Percentiles rank a stretch among this genome's conserved stretches.
phyloP scores from a whole-genome alignment of 495 filamentous ascomycete genomes.

The Penicillium tannophilum region DNA sequence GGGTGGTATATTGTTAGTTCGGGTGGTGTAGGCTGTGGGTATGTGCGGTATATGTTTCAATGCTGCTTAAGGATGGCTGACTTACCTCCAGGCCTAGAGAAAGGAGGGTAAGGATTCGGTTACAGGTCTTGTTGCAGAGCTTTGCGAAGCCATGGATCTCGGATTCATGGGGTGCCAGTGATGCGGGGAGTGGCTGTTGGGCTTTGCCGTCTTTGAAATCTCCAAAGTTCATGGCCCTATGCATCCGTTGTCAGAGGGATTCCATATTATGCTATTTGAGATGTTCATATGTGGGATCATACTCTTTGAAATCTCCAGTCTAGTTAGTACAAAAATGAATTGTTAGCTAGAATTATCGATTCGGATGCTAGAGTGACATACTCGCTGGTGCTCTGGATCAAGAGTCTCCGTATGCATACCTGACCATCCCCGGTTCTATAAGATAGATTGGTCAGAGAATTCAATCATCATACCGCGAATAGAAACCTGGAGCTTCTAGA shows the following conservation, averaged over 20 bases:
- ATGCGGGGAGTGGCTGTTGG: conserved; percentile 75
- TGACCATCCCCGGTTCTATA: conserved; percentile 82
- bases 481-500: not conserved
- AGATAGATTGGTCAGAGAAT: conserved; percentile 9
- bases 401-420: conserved; percentile 86
- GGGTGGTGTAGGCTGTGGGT: conserved; percentile 12
- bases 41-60: not conserved
- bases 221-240: conserved; percentile 89
- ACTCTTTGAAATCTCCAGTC: conserved; percentile 96
- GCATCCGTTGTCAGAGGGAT: conserved; percentile 6
- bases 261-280: not conserved
- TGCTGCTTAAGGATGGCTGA: not conserved
- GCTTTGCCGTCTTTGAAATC: conserved; percentile 71
- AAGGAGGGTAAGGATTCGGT: conserved; percentile 70
- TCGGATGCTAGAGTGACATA: conserved; percentile 34
- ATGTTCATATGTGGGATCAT: conserved; percentile 8
- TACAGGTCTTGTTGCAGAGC: conserved; percentile 73
- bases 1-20: conserved; percentile 1
- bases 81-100: conserved; percentile 69
- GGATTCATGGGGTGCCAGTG: conserved; percentile 60
- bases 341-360: not conserved
- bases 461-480: not conserved
- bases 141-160: conserved; percentile 65
- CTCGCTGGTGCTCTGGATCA: conserved; percentile 81
- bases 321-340: conserved; percentile 27